phyloP scores from a whole-genome alignment of 306 rosid genomes.

The Acacia crassicarpa region DNA sequence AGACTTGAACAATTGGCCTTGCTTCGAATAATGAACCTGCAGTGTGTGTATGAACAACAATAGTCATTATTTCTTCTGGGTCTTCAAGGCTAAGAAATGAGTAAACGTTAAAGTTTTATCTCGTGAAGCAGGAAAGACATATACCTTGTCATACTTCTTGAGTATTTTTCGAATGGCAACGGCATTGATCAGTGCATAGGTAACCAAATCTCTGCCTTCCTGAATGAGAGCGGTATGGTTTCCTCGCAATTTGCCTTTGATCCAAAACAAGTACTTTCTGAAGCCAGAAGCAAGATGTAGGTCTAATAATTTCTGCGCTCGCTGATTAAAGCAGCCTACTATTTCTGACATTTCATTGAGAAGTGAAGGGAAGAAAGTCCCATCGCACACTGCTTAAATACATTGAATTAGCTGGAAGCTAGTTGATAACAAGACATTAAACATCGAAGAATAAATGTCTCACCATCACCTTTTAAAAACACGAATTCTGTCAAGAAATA shows the following conservation, averaged over 20 bases:
- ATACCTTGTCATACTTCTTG: slow-evolving; percentile 95
- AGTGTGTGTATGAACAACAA: background rate
- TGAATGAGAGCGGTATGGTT: slow-evolving; percentile 53
- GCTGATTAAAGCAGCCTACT: slow-evolving; percentile 76
- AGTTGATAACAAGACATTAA: background rate
- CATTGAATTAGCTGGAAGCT: background rate
- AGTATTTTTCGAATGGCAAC: slow-evolving; percentile 81
- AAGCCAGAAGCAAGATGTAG: slow-evolving; percentile 87
- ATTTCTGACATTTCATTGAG: slow-evolving; percentile 81
- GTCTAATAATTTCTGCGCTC: slow-evolving; percentile 82
- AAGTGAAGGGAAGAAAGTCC: slow-evolving; percentile 91
- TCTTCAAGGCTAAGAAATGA: background rate
- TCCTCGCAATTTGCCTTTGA: slow-evolving; percentile 55
- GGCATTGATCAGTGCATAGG: slow-evolving; percentile 84
- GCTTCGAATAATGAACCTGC: slow-evolving; percentile 91
- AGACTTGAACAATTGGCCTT: slow-evolving; percentile 90
- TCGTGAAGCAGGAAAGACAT: background rate
- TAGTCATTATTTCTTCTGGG: background rate
- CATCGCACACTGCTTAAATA: slow-evolving; percentile 74
- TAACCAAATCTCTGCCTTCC: slow-evolving; percentile 88
- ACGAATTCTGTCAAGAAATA: background rate
- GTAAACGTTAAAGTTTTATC: background rate
- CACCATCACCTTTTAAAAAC: background rate
- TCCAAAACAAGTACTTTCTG: slow-evolving; percentile 66
- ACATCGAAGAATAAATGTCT: background rate